Base-by-base conservation (phyloP, 2,329 filamentous ascomycete species). In the Xylariales sp. region DNA sequence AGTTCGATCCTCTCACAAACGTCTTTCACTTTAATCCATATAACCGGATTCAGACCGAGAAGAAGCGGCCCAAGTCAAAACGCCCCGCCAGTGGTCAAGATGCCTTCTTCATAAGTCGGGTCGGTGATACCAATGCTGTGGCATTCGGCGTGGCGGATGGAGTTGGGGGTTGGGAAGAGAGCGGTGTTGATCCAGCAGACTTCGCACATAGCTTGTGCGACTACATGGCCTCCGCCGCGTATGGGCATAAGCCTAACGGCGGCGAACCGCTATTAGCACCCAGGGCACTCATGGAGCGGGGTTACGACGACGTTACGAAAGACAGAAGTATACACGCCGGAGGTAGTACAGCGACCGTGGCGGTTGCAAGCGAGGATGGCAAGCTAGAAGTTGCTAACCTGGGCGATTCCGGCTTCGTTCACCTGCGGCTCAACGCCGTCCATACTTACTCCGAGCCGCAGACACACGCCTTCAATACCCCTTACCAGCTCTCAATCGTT, bases 401-500 rank as follows among this genome's bases (percentile, higher is more conserved):
- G 41, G 96, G 96, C 71, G 96, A 99, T 82, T 97, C 94, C 32
- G 96, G 96, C 39, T 98, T 94, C 78, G 86, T 98, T 64, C 91
- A 97, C 69, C 85, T 98, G 68, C 90, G 94, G 14, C 87, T 93
- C 32, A 97, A 95, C 73, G 93, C 92, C 14, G 92, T 99, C 39
- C 91, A 96, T 78, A 88, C 91, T 64, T 91, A 90, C 76, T 97
- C 94, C 1, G 87, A 90, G 55, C 91, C 93, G 30, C 96, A 99
- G 80, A 97, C 94, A 0, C 96, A 99, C 79, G 94, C 91, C 50
- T 99, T 99, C 86, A 99, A 99, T 80, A 98, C 96, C 0, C 96
- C 96, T 0, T 99, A 93, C 77, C 96, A 99, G 80, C 87, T 99
- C 48, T 95, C 93, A 62, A 90, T 97, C 61, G 90, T 97, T 7